Percentiles rank a stretch among this genome's conserved stretches.
These are phyloP conservation scores for Quercus engelmannii DNA, from an alignment of 306 rosid genomes.

Conservation along the genomic window DNA sequence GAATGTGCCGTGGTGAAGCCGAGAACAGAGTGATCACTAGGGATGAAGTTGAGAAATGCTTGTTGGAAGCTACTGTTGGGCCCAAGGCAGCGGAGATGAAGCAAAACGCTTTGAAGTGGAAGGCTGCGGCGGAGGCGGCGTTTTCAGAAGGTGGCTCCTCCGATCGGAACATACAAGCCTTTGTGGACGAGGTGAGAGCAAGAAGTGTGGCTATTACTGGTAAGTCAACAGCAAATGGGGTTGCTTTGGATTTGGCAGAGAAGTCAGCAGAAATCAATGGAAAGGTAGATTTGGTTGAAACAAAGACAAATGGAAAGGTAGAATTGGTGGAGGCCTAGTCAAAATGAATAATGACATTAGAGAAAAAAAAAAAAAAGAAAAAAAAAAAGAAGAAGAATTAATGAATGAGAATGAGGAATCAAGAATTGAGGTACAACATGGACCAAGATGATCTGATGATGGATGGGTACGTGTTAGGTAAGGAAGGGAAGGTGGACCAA, in stretches of 20 bases:
- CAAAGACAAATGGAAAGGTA: background rate
- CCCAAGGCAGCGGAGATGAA: slow-evolving; percentile 17
- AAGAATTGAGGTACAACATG: background rate
- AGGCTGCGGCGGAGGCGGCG: slow-evolving; percentile 29
- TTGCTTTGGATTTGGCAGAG: background rate
- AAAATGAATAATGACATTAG: background rate
- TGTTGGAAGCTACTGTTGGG: slow-evolving; percentile 42
- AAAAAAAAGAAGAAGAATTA: too few relatives aligned
- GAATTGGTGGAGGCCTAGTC: background rate
- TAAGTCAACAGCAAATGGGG: background rate
- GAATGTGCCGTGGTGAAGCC: slow-evolving; percentile 35
- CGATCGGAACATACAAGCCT: slow-evolving; percentile 31
- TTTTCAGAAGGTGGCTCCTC: slow-evolving; percentile 48
- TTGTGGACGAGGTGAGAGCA: slow-evolving; percentile 33
- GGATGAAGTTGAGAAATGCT: slow-evolving; percentile 33
- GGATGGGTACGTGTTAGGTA: background rate
- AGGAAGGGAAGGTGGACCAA: background rate
- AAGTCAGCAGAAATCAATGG: background rate
- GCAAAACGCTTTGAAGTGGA: slow-evolving; percentile 34
- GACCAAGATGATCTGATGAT: too few relatives aligned
- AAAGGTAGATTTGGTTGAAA: background rate
- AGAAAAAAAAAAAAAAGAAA: too few relatives aligned
- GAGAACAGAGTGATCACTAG: slow-evolving; percentile 24
- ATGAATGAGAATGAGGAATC: too few relatives aligned
- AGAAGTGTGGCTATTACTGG: background rate